Conservation (phyloP, 768 basidiomycete species). For the Serpula lacrymans region DNA sequence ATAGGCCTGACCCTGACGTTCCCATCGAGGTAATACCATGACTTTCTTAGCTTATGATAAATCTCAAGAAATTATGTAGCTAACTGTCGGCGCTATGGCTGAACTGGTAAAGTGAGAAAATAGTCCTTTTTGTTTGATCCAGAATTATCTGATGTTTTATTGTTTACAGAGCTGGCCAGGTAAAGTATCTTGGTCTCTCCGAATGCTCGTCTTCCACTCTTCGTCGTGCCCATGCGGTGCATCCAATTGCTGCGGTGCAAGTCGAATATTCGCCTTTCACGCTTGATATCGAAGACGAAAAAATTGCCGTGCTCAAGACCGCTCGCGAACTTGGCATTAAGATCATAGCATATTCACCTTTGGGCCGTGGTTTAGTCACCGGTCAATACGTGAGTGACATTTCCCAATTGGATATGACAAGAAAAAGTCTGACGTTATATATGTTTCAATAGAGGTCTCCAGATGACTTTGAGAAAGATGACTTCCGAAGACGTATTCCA, state of each 20-base stretch:
- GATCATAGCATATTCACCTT: constrained; percentile 49
- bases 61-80: constrained; percentile 13
- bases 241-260: constrained; percentile 48
- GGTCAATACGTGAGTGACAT: constrained; percentile 37
- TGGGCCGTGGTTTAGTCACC: constrained; percentile 51
- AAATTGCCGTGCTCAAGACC: constrained; percentile 39
- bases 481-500: constrained; percentile 21
- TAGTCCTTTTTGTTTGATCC: too few relatives aligned
- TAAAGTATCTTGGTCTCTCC: constrained; percentile 51
- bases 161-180: constrained; percentile 29
- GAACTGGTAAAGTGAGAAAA: constrained; percentile 46
- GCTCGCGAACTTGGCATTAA: constrained; percentile 47
- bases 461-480: constrained; percentile 27
- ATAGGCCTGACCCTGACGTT: constrained; percentile 36
- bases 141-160: constrained; percentile 9
- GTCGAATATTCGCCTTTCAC: constrained; percentile 51
- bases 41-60: constrained; percentile 4
- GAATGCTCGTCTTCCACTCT: constrained; percentile 46
- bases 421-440: too few relatives aligned
- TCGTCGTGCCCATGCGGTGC: constrained; percentile 47
- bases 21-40: constrained; percentile 57
- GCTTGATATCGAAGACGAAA: constrained; percentile 43
- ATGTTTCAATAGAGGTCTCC: constrained; percentile 24
- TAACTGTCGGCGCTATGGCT: constrained; percentile 46
- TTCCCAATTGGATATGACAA: too few relatives aligned